Conservation (phyloP, 441 rosid genomes). For the Sinapis alba region DNA sequence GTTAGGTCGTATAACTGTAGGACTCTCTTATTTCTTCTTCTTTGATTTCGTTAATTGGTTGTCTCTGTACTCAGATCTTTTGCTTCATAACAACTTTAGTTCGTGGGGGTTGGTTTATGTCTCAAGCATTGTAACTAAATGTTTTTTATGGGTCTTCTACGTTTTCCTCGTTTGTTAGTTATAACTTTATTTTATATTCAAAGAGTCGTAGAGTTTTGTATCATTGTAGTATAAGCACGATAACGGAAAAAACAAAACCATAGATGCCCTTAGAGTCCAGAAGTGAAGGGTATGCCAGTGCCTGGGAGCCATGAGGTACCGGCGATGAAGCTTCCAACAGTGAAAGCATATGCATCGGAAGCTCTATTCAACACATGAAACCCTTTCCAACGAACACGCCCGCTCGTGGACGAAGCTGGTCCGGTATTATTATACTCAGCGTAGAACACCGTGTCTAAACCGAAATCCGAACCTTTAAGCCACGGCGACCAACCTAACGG, state of each 20-base stretch:
- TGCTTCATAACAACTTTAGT: not conserved
- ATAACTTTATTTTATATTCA: not conserved
- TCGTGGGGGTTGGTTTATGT: not conserved
- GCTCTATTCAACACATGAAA: not conserved
- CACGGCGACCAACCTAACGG: not conserved
- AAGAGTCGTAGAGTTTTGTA: not conserved
- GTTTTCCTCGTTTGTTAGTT: not conserved
- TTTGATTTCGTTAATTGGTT: conserved; percentile 30
- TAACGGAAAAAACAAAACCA: not conserved
- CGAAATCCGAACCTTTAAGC: not conserved
- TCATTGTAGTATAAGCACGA: not conserved
- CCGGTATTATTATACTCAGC: not conserved
- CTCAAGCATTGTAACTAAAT: not conserved
- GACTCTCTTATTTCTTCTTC: not conserved
- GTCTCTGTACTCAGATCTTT: conserved; percentile 3
- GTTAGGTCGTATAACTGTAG: not conserved
- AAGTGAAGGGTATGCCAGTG: not conserved
- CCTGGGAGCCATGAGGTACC: not conserved
- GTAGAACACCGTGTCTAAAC: not conserved
- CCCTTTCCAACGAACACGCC: conserved; percentile 8
- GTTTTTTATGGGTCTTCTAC: not conserved
- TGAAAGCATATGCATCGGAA: not conserved
- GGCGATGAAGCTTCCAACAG: not conserved
- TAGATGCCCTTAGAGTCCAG: not conserved
- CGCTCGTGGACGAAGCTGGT: not conserved